Conservation (phyloP, 2,329 filamentous ascomycete genomes). For the Aspergillus nomiae region DNA sequence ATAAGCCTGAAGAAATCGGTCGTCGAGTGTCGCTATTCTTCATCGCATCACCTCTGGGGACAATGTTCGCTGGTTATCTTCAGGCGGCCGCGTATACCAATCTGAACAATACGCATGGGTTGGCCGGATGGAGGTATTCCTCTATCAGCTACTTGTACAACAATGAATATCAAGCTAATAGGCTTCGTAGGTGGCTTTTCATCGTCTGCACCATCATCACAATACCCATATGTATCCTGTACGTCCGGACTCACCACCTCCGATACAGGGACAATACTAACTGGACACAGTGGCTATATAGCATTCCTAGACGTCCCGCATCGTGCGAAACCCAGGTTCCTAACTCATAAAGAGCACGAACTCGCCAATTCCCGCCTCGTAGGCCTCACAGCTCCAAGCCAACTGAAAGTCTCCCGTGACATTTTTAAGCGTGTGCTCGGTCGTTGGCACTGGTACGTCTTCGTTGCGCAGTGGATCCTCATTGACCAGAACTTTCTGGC, state of each 20-base stretch:
- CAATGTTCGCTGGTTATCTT: slow-evolving; percentile 38
- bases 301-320: neutral
- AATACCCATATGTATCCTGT: neutral
- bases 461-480: slow-evolving; percentile 41
- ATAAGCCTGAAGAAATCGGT: slow-evolving; percentile 27
- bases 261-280: neutral
- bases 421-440: slow-evolving; percentile 43
- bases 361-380: neutral
- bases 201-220: slow-evolving; percentile 5
- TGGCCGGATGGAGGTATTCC: slow-evolving; percentile 17
- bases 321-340: neutral
- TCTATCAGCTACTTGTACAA: neutral
- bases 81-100: slow-evolving; percentile 36
- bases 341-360: neutral
- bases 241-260: neutral
- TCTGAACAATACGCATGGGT: slow-evolving; percentile 25
- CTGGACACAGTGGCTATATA: neutral
- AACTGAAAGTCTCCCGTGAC: slow-evolving; percentile 27
- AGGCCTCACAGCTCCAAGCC: neutral
- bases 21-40: slow-evolving; percentile 36
- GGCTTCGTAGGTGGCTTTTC: slow-evolving; percentile 12
- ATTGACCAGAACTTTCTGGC: slow-evolving; percentile 43
- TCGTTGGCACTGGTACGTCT: slow-evolving; percentile 45
- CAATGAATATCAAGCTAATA: neutral
- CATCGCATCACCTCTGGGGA: slow-evolving; percentile 32